Evolutionary conservation across 306 rosid species (phyloP).

Genomic region (Sicyos edulis): DNA sequence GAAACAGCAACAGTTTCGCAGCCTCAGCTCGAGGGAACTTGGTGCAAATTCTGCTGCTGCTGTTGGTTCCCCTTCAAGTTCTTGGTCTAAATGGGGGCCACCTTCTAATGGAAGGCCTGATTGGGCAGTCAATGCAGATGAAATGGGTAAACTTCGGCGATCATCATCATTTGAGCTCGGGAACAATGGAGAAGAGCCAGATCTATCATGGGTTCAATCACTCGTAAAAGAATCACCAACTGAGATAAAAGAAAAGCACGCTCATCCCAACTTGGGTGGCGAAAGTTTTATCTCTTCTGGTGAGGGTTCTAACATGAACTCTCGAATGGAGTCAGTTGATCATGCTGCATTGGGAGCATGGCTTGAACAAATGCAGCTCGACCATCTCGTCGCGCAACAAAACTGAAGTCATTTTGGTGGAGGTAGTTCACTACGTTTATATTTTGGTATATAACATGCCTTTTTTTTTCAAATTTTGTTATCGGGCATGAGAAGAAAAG

Average conservation of each 20-base stretch:
- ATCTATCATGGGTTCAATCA: constrained; percentile 93
- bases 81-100: constrained; percentile 83
- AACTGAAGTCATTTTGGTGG: constrained; percentile 33
- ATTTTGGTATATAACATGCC: constrained; percentile 37
- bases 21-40: constrained; percentile 84
- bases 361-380: constrained; percentile 63
- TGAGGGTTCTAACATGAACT: constrained; percentile 39
- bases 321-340: constrained; percentile 48
- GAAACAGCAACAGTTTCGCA: constrained; percentile 81
- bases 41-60: constrained; percentile 54
- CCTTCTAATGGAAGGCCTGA: constrained; percentile 64
- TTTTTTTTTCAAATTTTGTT: constrained; percentile 35
- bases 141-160: constrained; percentile 63
- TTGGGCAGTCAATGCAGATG: constrained; percentile 70
- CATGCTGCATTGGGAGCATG: constrained; percentile 56
- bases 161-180: constrained; percentile 88
- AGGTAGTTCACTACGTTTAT: constrained; percentile 39
- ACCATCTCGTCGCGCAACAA: constrained; percentile 64
- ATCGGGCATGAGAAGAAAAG: constrained; percentile 25
- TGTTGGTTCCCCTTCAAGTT: constrained; percentile 44
- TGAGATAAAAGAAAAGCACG: constrained; percentile 56
- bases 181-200: constrained; percentile 86
- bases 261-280: constrained; percentile 29
- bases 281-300: constrained; percentile 27
- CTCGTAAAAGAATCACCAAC: constrained; percentile 89